Percentiles rank a stretch among this genome's conserved stretches.
Conservation (phyloP, 495 filamentous ascomycete genomes). For the Neurospora tetrasperma region DNA sequence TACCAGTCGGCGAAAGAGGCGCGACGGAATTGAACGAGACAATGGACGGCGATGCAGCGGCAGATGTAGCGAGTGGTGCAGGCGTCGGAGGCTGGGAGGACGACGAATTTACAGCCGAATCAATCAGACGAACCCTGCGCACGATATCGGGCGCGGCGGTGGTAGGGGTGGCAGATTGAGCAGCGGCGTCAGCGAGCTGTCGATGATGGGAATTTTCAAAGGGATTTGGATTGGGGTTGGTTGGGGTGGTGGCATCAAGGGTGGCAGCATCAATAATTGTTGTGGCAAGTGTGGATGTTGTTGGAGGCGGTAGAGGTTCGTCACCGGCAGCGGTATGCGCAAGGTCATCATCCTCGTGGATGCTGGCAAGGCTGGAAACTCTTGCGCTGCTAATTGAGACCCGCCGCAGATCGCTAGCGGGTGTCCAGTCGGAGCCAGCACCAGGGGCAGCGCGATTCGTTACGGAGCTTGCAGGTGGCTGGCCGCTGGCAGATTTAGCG, state of each 20-base stretch:
- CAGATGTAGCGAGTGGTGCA: constrained; percentile 1
- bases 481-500: background rate
- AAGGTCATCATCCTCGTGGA: constrained; percentile 1
- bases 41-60: background rate
- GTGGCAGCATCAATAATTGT: background rate
- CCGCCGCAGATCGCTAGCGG: background rate
- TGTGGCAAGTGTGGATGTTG: background rate
- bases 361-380: background rate
- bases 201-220: constrained; percentile 1
- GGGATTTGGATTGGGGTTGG: constrained; percentile 1
- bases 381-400: background rate
- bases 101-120: constrained; percentile 7
- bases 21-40: background rate
- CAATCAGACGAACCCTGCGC: constrained; percentile 14
- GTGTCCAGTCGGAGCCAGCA: background rate
- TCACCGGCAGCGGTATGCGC: background rate
- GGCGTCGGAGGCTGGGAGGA: constrained; percentile 3
- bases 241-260: constrained; percentile 1
- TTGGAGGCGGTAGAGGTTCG: constrained; percentile 6
- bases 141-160: background rate
- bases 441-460: background rate
- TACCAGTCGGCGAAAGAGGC: background rate
- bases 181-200: background rate
- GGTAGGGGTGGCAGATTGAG: background rate
- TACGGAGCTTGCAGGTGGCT: background rate